Base-by-base conservation (phyloP, 805 yeast genomes). In the Suhomyces sp. region DNA sequence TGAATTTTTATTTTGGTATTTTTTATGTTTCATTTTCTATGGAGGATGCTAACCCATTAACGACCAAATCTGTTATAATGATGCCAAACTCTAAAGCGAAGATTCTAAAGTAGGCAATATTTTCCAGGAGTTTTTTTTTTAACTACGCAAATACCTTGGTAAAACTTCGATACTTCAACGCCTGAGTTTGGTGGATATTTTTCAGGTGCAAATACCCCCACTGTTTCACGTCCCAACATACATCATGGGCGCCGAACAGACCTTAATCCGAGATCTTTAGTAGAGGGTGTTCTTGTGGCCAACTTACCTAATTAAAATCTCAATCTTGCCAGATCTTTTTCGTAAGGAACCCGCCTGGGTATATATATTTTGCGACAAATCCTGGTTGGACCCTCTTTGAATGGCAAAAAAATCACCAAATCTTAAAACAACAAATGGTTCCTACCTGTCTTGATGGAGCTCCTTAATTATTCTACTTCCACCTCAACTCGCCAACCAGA, bases 111-210 rank as follows among this genome's bases (percentile, higher is more conserved):
- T 30, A 17, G 24, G 12, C 22, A 13, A 21, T 22, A 30, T 30
- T 30, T 21, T 30, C 25, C n/a, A 12, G 12, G 13, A 12, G 12
- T 19, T 33, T 33, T 24, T 33, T 30, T 28, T 33, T 25, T 28
- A 13, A 11, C 18, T 18, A 18, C 13, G 19, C 14, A 35, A 35
- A 35, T 35, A 24, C 32, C 33, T 29, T 22, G 25, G 25, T 34
- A 27, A 34, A 35, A 35, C 33, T 35, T 28, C 33, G 25, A 35
- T 35, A 35, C 33, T 28, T 28, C 24, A 22, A 23, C 33, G 38
- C 38, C 38, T 35, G 23, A 28, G 11, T 18, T 34, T 27, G 19
- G 8, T 21, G 11, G 12, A 25, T 12, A 27, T 19, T 22, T 23
- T 23, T 28, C 19, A 27, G 25, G 19, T 28, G 25, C 32, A 17